Evolutionary conservation across 129 eudicot genomes (phyloP), one percentile per base, ranked within the genome.

Genomic region (Saposhnikovia divaricata): DNA sequence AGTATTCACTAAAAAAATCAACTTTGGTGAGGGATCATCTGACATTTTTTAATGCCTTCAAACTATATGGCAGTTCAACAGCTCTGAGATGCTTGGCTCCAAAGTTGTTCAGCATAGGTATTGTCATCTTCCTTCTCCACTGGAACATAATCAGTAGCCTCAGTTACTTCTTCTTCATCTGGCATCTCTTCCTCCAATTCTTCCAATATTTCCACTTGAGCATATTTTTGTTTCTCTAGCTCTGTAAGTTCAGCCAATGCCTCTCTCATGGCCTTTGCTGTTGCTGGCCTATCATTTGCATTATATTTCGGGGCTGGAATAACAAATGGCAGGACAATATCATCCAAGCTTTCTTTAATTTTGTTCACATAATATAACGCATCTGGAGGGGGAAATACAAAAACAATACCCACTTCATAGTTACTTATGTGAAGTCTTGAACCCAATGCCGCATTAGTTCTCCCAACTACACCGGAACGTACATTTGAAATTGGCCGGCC

Each of bases 291-390:
- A 59, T 91, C 98, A 34, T 71, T 75, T 28, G 85, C 74, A 65
- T 89, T 84, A 76, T 93, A 93, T 83, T 88, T 90, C 34, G 98
- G 98, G 25, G 98, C 97, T 38, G 98, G 98, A 77, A 90, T 88
- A 8, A 88, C 91, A 85, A 87, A 93, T 6, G 98, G 98, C 79
- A 93, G 68, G 50, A 72, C 77, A 48, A 93, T 88, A 44, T 93
- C 91, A 73, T 93, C 98, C 87, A 93, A 82, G 69, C 83, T 85
- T 39, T 66, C 53, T 76, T 19, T 38, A 18, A 37, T 74, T 50
- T 78, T 42, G 25, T 77, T 43, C 42, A 51, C 50, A 66, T 46
- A 2, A 53, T 45, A 65, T 19, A 66, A 46, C 3, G 27, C 34
- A 48, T 81, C 85, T 78, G 91, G 72, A 27, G 95, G 93, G 25